Percentiles rank a stretch among this genome's conserved stretches.
Evolutionary conservation across 2,329 filamentous ascomycete species (phyloP).

Genomic region (Bipolaris victoriae): DNA sequence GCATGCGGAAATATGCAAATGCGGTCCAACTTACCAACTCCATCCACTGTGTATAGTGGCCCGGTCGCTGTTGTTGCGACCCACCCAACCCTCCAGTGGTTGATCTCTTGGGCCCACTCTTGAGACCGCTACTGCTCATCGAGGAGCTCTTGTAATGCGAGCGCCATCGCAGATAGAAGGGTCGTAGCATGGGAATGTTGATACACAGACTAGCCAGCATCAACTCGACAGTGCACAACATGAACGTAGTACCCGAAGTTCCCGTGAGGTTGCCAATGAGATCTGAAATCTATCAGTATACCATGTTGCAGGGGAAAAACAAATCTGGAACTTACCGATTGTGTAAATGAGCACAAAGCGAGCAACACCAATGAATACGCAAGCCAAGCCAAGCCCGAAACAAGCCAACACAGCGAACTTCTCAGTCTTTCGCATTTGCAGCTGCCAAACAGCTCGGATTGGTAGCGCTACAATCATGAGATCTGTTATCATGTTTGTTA

Average conservation of each 20-base stretch:
- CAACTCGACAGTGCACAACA: conserved; percentile 31
- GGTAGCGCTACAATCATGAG: conserved; percentile 26
- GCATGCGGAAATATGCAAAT: neutral
- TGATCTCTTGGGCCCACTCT: conserved; percentile 14
- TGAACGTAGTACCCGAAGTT: conserved; percentile 31
- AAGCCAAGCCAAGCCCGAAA: conserved; percentile 29
- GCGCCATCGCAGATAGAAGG: conserved; percentile 30
- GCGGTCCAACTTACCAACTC: conserved; percentile 23
- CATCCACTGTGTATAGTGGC: conserved; percentile 29
- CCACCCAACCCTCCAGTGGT: conserved; percentile 8
- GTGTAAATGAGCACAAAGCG: conserved; percentile 29
- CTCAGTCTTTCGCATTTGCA: conserved; percentile 34
- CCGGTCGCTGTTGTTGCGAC: conserved; percentile 15
- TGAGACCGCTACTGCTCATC: conserved; percentile 7
- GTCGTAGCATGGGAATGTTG: conserved; percentile 33
- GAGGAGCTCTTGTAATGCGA: conserved; percentile 24
- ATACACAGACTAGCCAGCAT: conserved; percentile 32
- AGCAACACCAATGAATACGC: conserved; percentile 28
- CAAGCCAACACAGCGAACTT: conserved; percentile 31
- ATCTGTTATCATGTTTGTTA: conserved; percentile 27
- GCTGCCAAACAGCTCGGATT: conserved; percentile 23
- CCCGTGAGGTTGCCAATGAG: conserved; percentile 30
- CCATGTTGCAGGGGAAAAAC: too few relatives aligned
- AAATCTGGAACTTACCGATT: conserved; percentile 13
- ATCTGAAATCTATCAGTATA: conserved; percentile 16